Evolutionary conservation across 495 filamentous ascomycete genomes (phyloP).

Genomic region (Aspergillus leporis): DNA sequence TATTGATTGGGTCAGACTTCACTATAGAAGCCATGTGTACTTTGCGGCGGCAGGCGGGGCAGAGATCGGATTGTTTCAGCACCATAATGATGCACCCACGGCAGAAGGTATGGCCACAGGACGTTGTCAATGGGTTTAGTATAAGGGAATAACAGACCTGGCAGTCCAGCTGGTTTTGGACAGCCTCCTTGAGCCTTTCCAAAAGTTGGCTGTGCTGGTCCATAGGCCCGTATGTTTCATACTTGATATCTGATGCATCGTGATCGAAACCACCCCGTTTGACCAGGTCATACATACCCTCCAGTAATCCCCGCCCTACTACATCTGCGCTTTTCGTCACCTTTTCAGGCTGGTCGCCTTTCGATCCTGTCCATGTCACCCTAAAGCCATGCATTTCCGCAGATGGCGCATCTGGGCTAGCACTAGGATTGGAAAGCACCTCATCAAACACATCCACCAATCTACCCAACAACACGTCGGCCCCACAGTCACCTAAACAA

Average conservation of each 20-base stretch:
- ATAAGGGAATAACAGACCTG: conserved; percentile 83
- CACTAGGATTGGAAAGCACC: conserved; percentile 29
- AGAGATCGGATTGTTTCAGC: conserved; percentile 72
- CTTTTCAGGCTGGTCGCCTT: conserved; percentile 36
- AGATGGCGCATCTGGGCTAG: conserved; percentile 19
- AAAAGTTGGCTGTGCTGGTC: conserved; percentile 45
- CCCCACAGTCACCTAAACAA: conserved; percentile 69
- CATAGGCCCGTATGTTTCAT: conserved; percentile 43
- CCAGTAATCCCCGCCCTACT: conserved; percentile 23
- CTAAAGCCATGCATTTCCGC: conserved; percentile 30
- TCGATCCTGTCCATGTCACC: conserved; percentile 43
- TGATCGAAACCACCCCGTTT: conserved; percentile 32
- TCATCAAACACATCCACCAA: conserved; percentile 55
- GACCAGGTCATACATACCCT: conserved; percentile 32
- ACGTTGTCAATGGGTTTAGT: conserved; percentile 76
- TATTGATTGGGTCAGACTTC: conserved; percentile 59
- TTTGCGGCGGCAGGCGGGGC: conserved; percentile 73
- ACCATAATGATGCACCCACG: conserved; percentile 72
- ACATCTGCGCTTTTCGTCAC: conserved; percentile 21
- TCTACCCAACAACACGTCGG: conserved; percentile 74
- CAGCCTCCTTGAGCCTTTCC: conserved; percentile 56
- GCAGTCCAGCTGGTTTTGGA: conserved; percentile 75
- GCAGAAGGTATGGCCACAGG: conserved; percentile 90
- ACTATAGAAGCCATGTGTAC: conserved; percentile 62
- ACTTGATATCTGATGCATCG: conserved; percentile 52